Base-by-base conservation (phyloP, 176 grass and related monocot species). In the Musa schizocarpa region DNA sequence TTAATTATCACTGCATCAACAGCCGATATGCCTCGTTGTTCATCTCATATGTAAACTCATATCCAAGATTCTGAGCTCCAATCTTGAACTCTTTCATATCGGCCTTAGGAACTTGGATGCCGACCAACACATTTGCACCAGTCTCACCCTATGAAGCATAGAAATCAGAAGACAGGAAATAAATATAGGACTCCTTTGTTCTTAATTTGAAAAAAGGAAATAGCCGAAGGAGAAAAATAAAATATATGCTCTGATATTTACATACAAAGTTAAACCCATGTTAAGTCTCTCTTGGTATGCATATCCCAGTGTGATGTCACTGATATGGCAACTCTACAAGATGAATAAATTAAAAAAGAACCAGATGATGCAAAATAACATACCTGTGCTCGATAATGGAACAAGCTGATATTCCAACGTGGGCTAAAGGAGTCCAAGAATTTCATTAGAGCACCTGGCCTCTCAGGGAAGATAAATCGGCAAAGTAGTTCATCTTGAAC, bases 341-440 rank as follows among this genome's bases (percentile, higher is more conserved):
- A 51, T 9, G 8, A 70, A 70, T 17, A 9, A 21, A 10, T 50
- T 16, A 19, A 57, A 17, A 25, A 68, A 23, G 52, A 53, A 34
- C 26, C 71, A 50, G 70, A 25, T 48, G 14, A 71, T 17, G 68
- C 50, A 16, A 29, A 1, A 43, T 80, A 11, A 59, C 53, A 73
- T 76, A 99, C 96, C 86, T 94, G 91, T 72, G 86, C 84, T 82
- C 91, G 91, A 79, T 95, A 94, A 83, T 99, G 91, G 79, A 99
- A 99, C 78, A 95, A 83, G 80, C 96, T 99, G 74, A 99, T 99
- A 64, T 99, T 95, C 96, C 96, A 99, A 48, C 90, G 82, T 17
- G 96, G 96, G 70, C 96, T 92, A 9, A 89, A 83, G 6, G 82
- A 74, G 52, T 99, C 95, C 82, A 99, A 86, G 78, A 99, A 94